Conservation (phyloP, 2,329 filamentous ascomycete genomes). For the Hypoxylon sp. region DNA sequence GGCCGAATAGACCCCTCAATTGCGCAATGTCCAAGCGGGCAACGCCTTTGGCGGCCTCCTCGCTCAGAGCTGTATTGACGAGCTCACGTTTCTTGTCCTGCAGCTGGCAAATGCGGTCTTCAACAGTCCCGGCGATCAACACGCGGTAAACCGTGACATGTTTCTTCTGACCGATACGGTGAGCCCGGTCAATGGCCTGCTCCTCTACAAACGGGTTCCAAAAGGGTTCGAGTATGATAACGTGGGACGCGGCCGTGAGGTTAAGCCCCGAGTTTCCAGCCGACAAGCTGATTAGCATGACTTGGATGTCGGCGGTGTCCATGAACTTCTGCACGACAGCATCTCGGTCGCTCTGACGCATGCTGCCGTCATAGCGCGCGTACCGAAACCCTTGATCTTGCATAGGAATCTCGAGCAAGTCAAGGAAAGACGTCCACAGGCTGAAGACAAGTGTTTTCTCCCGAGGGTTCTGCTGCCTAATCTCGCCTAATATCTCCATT, state of each 20-base stretch:
- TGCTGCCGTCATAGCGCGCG: conserved; percentile 52
- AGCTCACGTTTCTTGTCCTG: conserved; percentile 77
- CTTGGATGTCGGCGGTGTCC: conserved; percentile 43
- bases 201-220: conserved; percentile 85
- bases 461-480: conserved; percentile 44
- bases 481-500: conserved; percentile 49
- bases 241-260: conserved; percentile 76
- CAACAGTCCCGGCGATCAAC: conserved; percentile 75
- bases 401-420: conserved; percentile 52
- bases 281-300: conserved; percentile 81
- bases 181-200: conserved; percentile 82
- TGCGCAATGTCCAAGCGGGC: conserved; percentile 33
- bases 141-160: conserved; percentile 77
- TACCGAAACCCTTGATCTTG: conserved; percentile 47
- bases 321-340: conserved; percentile 49
- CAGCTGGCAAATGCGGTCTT: conserved; percentile 77
- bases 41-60: conserved; percentile 38
- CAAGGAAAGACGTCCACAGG: conserved; percentile 54
- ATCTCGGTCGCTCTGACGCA: conserved; percentile 46
- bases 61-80: conserved; percentile 58
- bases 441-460: conserved; percentile 54
- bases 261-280: conserved; percentile 83
- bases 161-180: conserved; percentile 77
- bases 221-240: conserved; percentile 82
- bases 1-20: conserved; percentile 42